phyloP scores from a whole-genome alignment of 495 filamentous ascomycete species.

The Corynascus novoguineensis region DNA sequence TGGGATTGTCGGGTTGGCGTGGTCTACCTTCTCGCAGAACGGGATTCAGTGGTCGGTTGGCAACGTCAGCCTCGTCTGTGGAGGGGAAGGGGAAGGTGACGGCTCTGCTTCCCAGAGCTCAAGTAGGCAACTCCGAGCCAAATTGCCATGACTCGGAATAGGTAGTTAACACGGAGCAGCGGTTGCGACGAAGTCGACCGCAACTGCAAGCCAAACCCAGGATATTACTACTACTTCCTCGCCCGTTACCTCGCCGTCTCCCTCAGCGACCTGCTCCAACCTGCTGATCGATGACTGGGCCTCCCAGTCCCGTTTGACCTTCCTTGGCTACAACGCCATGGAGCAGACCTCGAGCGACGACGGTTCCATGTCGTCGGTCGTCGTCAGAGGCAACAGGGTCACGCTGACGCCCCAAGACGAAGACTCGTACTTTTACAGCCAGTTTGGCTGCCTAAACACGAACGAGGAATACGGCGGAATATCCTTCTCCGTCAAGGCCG shows the following conservation, averaged over 20 bases:
- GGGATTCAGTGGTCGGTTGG: constrained; percentile 47
- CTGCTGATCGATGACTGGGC: constrained; percentile 58
- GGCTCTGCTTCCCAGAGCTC: constrained; percentile 18
- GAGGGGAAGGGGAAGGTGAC: constrained; percentile 20
- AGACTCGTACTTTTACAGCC: constrained; percentile 55
- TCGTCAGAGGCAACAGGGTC: constrained; percentile 45
- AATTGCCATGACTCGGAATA: not conserved
- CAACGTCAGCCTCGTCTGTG: constrained; percentile 48
- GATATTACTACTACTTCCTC: not conserved
- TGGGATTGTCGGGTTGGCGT: constrained; percentile 48
- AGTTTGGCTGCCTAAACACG: constrained; percentile 52
- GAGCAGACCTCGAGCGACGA: constrained; percentile 55
- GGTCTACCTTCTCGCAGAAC: constrained; percentile 44
- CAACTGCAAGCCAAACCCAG: constrained; percentile 16
- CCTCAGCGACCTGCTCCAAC: constrained; percentile 35
- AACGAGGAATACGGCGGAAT: constrained; percentile 51
- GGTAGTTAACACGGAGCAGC: constrained; percentile 6
- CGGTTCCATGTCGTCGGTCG: constrained; percentile 52
- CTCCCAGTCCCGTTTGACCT: constrained; percentile 60
- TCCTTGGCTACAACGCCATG: constrained; percentile 59
- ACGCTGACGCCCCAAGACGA: constrained; percentile 47
- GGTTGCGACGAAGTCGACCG: constrained; percentile 12
- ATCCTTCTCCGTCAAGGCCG: constrained; percentile 52
- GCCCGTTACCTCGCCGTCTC: not conserved
- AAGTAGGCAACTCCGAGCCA: constrained; percentile 8